phyloP scores from a whole-genome alignment of 208 protist species.

The Leishmania aethiopica region DNA sequence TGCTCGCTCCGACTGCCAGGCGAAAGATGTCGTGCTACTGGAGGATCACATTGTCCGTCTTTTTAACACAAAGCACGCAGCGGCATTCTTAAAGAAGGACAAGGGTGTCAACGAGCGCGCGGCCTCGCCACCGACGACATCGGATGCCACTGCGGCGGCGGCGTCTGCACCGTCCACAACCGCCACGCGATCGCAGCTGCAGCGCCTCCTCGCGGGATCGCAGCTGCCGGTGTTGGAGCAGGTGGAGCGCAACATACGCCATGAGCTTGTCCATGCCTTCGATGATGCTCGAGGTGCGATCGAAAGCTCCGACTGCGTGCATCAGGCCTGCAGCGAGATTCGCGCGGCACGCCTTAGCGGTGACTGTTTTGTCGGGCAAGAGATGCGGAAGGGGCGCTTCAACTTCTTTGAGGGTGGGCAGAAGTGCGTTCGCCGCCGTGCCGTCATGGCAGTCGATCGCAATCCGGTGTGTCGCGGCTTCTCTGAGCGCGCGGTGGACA shows the following conservation, averaged over 20 bases:
- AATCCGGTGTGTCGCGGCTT: conserved; percentile 89
- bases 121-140: neutral
- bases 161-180: neutral
- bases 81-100: conserved; percentile 24
- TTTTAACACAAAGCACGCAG: conserved; percentile 22
- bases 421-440: conserved; percentile 90
- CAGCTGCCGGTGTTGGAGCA: conserved; percentile 39
- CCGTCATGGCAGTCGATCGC: conserved; percentile 81
- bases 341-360: conserved; percentile 93
- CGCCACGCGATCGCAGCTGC: neutral
- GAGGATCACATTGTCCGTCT: conserved; percentile 51
- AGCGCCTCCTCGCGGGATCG: conserved; percentile 21
- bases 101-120: conserved; percentile 11
- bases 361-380: conserved; percentile 85
- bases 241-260: conserved; percentile 84
- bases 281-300: conserved; percentile 91
- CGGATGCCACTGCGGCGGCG: neutral
- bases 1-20: conserved; percentile 51
- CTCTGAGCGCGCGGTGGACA: conserved; percentile 82
- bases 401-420: conserved; percentile 65
- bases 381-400: conserved; percentile 74
- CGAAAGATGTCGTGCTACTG: conserved; percentile 78
- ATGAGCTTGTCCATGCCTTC: conserved; percentile 95
- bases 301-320: conserved; percentile 87
- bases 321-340: conserved; percentile 95